Base-by-base conservation (phyloP, 2,329 filamentous ascomycete genomes). In the Penicillium sp. region DNA sequence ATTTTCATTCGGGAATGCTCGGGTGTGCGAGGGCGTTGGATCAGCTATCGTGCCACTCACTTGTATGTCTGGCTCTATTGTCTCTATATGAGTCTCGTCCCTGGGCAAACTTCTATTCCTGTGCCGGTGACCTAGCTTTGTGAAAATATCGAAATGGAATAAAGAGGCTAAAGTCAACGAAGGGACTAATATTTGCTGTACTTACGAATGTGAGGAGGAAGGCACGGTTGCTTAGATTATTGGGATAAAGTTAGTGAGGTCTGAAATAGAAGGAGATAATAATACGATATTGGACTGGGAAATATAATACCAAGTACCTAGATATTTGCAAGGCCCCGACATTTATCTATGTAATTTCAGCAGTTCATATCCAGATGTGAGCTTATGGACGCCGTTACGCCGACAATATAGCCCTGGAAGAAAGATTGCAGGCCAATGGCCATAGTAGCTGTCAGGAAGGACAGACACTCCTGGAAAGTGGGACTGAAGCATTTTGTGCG, bases 281-380 rank as follows among this genome's bases (percentile, higher is more conserved):
- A 22, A 14, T 22, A 4, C 18, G 16, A 16, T 29, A 7, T 20
- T 5, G 18, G 6, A 20, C 11, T 13, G 24, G 23, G 16, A 20
- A 20, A 18, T 16, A 16, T 29, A 4, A 26, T 28, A 8, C n/a
- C 7, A 38, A 6, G 6, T 27, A 34, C 10, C 18, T 9, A 13
- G 18, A 16, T 26, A 66, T 73, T 38, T 67, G 78, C 69, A 78
- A 78, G 31, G 78, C 74, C n/a, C 81, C 76, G 6, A 81, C 81
- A 38, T 74, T 75, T 50, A 86, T 81, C 82, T 83, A 86, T 0
- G 82, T 83, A 20, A 86, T 78, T 57, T 87, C 75, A 1, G 81
- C 78, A 38, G 2, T 76, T 79, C 82, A 86, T 86, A 37, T 72
- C 59, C 44, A 86, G 63, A 50, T 84, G 79, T 11, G 65, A 60